Base-by-base conservation (phyloP, 1,284 basidiomycete species). In the Trichosporon sp. region DNA sequence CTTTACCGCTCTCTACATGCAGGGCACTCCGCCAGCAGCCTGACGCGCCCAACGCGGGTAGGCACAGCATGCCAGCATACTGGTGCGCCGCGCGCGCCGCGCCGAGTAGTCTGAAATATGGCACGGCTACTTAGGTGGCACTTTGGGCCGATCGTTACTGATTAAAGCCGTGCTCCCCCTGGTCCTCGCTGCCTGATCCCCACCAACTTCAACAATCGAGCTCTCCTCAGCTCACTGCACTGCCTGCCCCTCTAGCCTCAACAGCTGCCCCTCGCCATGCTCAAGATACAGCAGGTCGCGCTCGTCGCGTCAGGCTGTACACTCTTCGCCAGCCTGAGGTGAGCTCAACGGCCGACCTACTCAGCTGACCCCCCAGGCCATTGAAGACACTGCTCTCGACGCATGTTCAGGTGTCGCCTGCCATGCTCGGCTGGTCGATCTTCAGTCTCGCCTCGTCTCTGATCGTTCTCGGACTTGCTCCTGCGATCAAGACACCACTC, bases 401-500 rank as follows among this genome's bases (percentile, higher is more conserved):
- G 12, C 75, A 76, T 54, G 68, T 75, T 14, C 65, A 75, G 38
- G 56, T 76, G 14, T 70, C 72, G 1, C 69, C 69, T 19, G 71
- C 72, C 4, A 56, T 73, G 4, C 68, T 79, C 10, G 77, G 77
- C 8, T 78, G 74, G 74, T 70, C 76, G 6, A 73, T 79, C 43
- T 61, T 70, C 40, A n/a, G 69, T 6, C 48, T 78, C 31, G 73
- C 77, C 21, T 69, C 75, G 70, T 63, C 70, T 2, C 74, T 79
- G 26, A 65, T 78, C 66, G 16, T 71, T 2, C 74, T 76, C 26
- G 75, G 76, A 54, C 54, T 76, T 46, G 68, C 73, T 7, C 66
- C 70, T 35, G 46, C 68, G 26, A 63, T 82, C 51, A 71, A 72
- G 10, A 76, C 77, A 0, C 81, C 81, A 0, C 68, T 82, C 31